Percentiles rank a stretch among this genome's conserved stretches.
phyloP scores from a whole-genome alignment of 2,329 filamentous ascomycete species.

The Fusarium foetens region DNA sequence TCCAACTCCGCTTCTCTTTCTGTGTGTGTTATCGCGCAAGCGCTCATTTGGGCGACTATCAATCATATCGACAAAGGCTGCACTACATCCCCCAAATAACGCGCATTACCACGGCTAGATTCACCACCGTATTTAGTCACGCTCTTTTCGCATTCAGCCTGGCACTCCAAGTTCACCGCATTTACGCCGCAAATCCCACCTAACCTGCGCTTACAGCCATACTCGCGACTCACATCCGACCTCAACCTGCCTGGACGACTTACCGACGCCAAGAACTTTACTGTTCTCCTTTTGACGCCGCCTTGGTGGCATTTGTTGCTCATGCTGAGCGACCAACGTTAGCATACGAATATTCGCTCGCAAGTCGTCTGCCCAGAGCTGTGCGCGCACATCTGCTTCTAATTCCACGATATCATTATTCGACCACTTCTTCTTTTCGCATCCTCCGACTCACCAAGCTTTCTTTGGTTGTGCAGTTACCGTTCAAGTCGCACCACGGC shows the following conservation, averaged over 20 bases:
- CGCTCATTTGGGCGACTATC: constrained; percentile 2
- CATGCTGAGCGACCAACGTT: constrained; percentile 5
- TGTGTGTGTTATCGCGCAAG: constrained; percentile 33
- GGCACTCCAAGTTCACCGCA: constrained; percentile 20
- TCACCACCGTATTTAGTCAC: constrained; percentile 17
- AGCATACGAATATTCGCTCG: constrained; percentile 11
- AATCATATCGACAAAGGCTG: constrained; percentile 23
- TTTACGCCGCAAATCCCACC: constrained; percentile 33
- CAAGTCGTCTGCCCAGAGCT: constrained; percentile 1
- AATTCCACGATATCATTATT: background rate
- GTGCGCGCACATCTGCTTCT: constrained; percentile 7
- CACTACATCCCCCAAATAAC: constrained; percentile 19
- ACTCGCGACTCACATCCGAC: constrained; percentile 14
- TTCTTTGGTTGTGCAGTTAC: background rate
- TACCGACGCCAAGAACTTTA: background rate
- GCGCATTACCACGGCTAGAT: constrained; percentile 16
- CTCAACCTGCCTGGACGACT: constrained; percentile 2
- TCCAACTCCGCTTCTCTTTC: constrained; percentile 18
- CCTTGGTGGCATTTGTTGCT: constrained; percentile 4
- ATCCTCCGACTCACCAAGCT: background rate
- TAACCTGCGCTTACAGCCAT: constrained; percentile 20
- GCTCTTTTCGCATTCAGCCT: constrained; percentile 19
- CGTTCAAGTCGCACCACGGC: background rate
- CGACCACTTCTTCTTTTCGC: constrained; percentile 6
- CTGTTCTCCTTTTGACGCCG: background rate